A percentile compares a stretch with the other conserved stretches of the same genome.
Conservation (phyloP, 2,329 filamentous ascomycete genomes). For the Calonectria naviculata region DNA sequence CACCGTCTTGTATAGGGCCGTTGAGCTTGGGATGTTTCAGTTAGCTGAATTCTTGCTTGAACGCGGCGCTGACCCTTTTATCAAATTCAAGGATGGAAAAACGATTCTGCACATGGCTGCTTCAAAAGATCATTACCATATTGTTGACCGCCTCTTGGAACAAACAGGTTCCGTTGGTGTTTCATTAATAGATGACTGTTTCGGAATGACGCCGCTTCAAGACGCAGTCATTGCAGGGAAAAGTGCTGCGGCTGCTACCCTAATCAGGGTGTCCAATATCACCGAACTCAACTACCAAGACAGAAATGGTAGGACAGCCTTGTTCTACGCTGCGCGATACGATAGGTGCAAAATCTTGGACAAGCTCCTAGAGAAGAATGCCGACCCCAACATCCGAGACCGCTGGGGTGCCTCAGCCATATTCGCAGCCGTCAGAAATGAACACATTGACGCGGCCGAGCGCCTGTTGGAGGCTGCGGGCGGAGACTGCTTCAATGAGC, state of each 20-base stretch:
- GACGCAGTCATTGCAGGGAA: neutral
- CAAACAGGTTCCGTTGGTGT: neutral
- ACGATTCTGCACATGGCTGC: neutral
- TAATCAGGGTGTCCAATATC: neutral
- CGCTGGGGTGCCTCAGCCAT: neutral
- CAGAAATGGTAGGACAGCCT: neutral
- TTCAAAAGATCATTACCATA: neutral
- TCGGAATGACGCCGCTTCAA: neutral
- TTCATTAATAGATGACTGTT: neutral
- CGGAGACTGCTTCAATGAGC: neutral
- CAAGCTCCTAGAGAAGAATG: neutral
- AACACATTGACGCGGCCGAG: neutral
- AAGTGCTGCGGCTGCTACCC: rapidly evolving
- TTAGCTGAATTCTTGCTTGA: neutral
- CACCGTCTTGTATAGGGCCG: neutral
- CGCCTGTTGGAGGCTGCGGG: neutral
- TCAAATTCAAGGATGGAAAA: neutral
- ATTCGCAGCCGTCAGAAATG: neutral
- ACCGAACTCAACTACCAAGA: neutral
- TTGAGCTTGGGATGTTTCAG: rapidly evolving
- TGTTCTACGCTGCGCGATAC: neutral
- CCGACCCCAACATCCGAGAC: neutral
- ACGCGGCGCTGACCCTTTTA: neutral
- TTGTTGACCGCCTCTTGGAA: neutral
- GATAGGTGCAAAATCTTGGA: neutral